Evolutionary conservation across 139 green algal genomes (phyloP).

Genomic region (Coccomyxa sp.): DNA sequence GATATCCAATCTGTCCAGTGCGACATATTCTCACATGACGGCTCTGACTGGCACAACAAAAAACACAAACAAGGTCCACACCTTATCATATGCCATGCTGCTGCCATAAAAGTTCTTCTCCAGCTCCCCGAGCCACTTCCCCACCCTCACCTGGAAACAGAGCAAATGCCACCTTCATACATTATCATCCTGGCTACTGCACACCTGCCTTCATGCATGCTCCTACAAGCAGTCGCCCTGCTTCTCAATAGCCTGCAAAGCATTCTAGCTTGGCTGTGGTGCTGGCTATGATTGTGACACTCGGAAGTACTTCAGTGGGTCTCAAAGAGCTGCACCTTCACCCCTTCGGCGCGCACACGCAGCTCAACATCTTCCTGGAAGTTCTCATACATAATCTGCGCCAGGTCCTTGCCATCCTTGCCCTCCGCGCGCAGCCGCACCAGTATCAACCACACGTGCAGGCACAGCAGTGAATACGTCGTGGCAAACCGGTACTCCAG

Average conservation of each 20-base stretch:
- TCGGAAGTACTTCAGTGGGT: too few species aligned
- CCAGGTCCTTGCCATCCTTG: slow-evolving; percentile 35
- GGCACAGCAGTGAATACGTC: slow-evolving; percentile 37
- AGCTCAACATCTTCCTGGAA: slow-evolving; percentile 58
- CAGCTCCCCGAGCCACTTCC: slow-evolving; percentile 50
- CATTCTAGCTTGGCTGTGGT: neutral
- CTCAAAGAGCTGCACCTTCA: slow-evolving; percentile 30
- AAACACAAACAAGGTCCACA: neutral
- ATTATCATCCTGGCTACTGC: neutral
- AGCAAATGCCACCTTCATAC: neutral
- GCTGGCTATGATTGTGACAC: too few species aligned
- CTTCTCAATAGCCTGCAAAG: neutral
- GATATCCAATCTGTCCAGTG: too few species aligned
- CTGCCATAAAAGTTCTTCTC: slow-evolving; percentile 61
- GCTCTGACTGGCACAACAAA: too few species aligned
- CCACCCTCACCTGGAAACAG: slow-evolving; percentile 27
- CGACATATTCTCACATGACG: too few species aligned
- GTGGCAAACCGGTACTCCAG: slow-evolving; percentile 40
- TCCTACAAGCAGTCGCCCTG: neutral
- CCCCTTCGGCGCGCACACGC: slow-evolving; percentile 36
- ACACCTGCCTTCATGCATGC: neutral
- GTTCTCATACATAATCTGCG: slow-evolving; percentile 54
- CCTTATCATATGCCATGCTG: slow-evolving; percentile 51
- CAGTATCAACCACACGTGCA: slow-evolving; percentile 66
- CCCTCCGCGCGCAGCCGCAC: slow-evolving; percentile 47